Base-by-base conservation (phyloP, 164 flowering plant species). In the Vitis amurensis region DNA sequence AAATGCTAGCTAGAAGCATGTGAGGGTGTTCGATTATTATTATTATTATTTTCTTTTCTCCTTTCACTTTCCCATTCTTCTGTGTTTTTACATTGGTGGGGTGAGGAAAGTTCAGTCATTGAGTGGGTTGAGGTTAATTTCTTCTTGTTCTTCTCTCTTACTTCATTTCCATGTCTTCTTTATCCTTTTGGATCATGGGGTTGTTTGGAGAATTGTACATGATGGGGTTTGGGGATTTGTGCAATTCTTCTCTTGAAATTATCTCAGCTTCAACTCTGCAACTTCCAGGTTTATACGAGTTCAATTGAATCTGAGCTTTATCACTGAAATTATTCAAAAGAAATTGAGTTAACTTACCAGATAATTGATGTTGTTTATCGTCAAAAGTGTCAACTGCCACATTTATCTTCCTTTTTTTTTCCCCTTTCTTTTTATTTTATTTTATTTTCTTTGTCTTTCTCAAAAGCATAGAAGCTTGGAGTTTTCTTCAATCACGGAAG, bases 1-100 rank as follows among this genome's bases (percentile, higher is more conserved):
- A 93, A 64, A 91, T 93, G 97, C 77, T 96, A 72, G 94, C 91
- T 53, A 91, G 97, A 84, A 85, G 99, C 82, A 68, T 87, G 78
- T 93, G 82, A 83, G 9, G 12, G 37, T 6, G 10, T 67, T 15
- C n/a, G 47, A 59, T 37, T 37, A 37, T 37, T 37, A 14, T 7
- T 55, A 16, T 57, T 11, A 14, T 48, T 63, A 4, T 11, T 19
- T 55, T 61, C 19, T 51, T 8, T 37, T 55, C 23, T 66, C 31
- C 27, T 70, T 30, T 16, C 29, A 30, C 68, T 66, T 73, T 59
- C 74, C 60, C 71, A 27, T 29, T 72, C 31, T 67, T 64, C 44
- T 56, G 10, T 67, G 65, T 55, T 12, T 13, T 29, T 65, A 13
- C 11, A 27, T 66, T 55, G 67, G 68, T 63, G 61, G 62, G 64